A percentile compares a stretch with the other conserved stretches of the same genome.
Evolutionary conservation across 2,329 filamentous ascomycete genomes (phyloP).

Genomic region (Sclerotinia subarctica): DNA sequence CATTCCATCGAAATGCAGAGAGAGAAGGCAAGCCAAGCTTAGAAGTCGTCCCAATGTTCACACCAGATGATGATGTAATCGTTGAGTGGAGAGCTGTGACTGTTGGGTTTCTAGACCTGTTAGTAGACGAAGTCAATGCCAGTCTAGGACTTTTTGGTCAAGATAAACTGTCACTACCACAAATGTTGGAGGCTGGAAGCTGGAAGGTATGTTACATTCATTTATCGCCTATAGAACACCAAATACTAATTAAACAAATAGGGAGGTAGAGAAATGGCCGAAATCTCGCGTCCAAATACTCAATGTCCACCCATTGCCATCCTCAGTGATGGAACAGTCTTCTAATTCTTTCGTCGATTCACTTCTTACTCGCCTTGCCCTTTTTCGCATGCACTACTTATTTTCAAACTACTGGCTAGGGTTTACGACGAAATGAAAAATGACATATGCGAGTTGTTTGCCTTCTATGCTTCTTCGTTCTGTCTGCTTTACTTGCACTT

Average conservation of each 20-base stretch:
- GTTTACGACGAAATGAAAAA: conserved; percentile 19
- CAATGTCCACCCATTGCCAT: conserved; percentile 86
- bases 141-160: conserved; percentile 65
- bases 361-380: conserved; percentile 6
- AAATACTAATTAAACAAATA: conserved; percentile 37
- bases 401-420: conserved; percentile 12
- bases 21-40: conserved; percentile 68
- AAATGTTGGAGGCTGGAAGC: conserved; percentile 91
- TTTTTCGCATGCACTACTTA: conserved; percentile 8
- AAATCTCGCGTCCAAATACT: conserved; percentile 92
- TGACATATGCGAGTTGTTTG: conserved; percentile 10
- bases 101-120: conserved; percentile 69
- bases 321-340: conserved; percentile 92
- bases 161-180: conserved; percentile 71
- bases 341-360: conserved; percentile 50
- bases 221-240: conserved; percentile 12
- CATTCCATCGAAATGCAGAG: conserved; percentile 67
- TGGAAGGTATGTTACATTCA: conserved; percentile 74
- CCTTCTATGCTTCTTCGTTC: neutral
- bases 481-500: conserved; percentile 7
- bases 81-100: conserved; percentile 77
- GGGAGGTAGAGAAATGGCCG: conserved; percentile 93
- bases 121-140: conserved; percentile 66
- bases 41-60: conserved; percentile 72
- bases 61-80: conserved; percentile 71